Conservation (phyloP, 345 rosid species). For the Balakata baccata region DNA sequence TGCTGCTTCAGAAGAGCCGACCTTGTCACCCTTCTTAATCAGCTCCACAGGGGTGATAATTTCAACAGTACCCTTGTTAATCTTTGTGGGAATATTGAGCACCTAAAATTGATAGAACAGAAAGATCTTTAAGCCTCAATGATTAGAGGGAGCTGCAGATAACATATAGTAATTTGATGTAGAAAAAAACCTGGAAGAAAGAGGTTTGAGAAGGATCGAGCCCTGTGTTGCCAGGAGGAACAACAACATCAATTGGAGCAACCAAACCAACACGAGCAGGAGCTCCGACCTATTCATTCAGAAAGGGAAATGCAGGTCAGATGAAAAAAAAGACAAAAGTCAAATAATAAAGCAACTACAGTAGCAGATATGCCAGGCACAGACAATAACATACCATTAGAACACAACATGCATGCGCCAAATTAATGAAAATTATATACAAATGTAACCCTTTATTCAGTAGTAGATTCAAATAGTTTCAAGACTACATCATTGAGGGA, state of each 20-base stretch:
- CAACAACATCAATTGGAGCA: constrained; percentile 90
- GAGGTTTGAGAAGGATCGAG: constrained; percentile 97
- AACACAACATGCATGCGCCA: too few species aligned
- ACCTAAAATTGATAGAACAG: constrained; percentile 34
- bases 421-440: background rate
- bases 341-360: background rate
- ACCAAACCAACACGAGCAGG: constrained; percentile 98
- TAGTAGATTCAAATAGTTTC: background rate
- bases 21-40: constrained; percentile 93
- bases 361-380: background rate
- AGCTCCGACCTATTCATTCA: constrained; percentile 71
- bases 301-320: background rate
- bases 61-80: constrained; percentile 98
- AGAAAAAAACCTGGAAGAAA: constrained; percentile 68
- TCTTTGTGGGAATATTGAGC: constrained; percentile 92
- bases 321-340: background rate
- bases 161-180: background rate
- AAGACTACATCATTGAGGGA: too few species aligned
- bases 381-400: too few species aligned
- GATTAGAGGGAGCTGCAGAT: background rate
- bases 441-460: background rate
- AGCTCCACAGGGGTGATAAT: constrained; percentile 91
- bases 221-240: constrained; percentile 94
- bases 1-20: constrained; percentile 95
- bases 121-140: background rate